Evolutionary conservation across 352 stramenopile genomes (phyloP), one percentile per base, ranked within the genome.

Genomic region (Phytophthora syringae): DNA sequence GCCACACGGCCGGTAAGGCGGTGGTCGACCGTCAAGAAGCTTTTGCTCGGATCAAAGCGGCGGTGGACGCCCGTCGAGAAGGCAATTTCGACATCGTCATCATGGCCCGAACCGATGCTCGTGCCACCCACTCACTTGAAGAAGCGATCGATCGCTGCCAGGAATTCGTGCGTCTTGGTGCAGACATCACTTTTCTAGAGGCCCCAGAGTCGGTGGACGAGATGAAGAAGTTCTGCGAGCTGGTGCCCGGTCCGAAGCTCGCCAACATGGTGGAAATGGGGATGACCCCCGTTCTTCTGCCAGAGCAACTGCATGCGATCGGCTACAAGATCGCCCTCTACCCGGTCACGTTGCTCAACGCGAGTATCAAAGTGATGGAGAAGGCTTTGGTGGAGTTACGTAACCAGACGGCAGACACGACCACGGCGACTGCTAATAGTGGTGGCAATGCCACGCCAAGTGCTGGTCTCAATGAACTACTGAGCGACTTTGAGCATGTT

Each of bases 211-310:
- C 86, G 1, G 65, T 97, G 0, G 84, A 96, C 1, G 88, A 98
- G 76, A 98, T 98, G 92, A n/a, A n/a, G n/a, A n/a, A n/a, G n/a
- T n/a, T n/a, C n/a, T n/a, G n/a, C n/a, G n/a, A n/a, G n/a, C n/a
- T n/a, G n/a, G n/a, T n/a, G n/a, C n/a, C 82, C 0, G 95, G 95
- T 25, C 76, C 89, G 16, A 98, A 98, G 78, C 77, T 98, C 44
- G 93, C 93, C 27, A 98, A 98, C 67, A 98, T 98, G 94, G 79
- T 98, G n/a, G 92, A 98, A 73, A 90, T 90, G n/a, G 95, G 95
- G 10, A 80, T 89, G 48, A 98, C 94, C 18, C n/a, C 94, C 7
- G 84, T 98, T 18, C 64, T 98, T 34, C 72, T 88, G 32, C 85
- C 93, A 1, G 60, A 78, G 44, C 67, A 97, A 63, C 76, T 98